Percentiles rank a stretch among this genome's conserved stretches.
phyloP scores from a whole-genome alignment of 768 basidiomycete genomes.

The Lactarius vividus region DNA sequence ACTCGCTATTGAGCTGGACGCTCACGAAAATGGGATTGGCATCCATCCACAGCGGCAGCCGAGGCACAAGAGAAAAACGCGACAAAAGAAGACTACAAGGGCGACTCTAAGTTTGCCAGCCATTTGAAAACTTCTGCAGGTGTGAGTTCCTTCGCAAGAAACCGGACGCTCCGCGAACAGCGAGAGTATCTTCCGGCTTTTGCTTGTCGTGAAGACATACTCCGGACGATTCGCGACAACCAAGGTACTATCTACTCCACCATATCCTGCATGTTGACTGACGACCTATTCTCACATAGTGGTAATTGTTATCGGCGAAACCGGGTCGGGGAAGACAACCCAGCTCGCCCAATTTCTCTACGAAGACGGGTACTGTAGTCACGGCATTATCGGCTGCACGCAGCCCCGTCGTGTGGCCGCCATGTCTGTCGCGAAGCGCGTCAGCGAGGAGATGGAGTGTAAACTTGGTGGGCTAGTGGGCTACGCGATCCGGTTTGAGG shows the following conservation, averaged over 20 bases:
- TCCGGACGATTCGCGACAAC: conserved; percentile 87
- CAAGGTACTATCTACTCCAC: conserved; percentile 58
- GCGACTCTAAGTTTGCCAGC: conserved; percentile 95
- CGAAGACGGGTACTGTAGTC: conserved; percentile 91
- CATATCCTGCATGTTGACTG: not conserved
- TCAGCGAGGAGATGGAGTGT: conserved; percentile 99
- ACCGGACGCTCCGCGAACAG: conserved; percentile 87
- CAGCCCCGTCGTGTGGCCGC: conserved; percentile 98
- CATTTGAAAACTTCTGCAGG: conserved; percentile 82
- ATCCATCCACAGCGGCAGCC: conserved; percentile 46
- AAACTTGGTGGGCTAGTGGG: conserved; percentile 90
- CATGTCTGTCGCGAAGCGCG: conserved; percentile 99
- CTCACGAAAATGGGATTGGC: conserved; percentile 57
- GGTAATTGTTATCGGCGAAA: conserved; percentile 95
- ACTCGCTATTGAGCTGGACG: conserved; percentile 56
- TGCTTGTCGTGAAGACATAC: conserved; percentile 90
- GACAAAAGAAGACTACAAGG: conserved; percentile 73
- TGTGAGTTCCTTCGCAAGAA: conserved; percentile 77
- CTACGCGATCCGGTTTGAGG: conserved; percentile 98
- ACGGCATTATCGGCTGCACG: conserved; percentile 93
- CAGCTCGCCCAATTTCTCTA: conserved; percentile 94
- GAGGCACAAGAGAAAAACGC: conserved; percentile 46
- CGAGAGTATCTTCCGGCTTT: conserved; percentile 97
- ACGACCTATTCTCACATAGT: conserved; percentile 47
- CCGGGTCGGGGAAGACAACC: conserved; percentile 99